Percentiles rank a stretch among this genome's conserved stretches.
Evolutionary conservation across 768 basidiomycete genomes (phyloP).

Genomic region (Hygrophorus russula): DNA sequence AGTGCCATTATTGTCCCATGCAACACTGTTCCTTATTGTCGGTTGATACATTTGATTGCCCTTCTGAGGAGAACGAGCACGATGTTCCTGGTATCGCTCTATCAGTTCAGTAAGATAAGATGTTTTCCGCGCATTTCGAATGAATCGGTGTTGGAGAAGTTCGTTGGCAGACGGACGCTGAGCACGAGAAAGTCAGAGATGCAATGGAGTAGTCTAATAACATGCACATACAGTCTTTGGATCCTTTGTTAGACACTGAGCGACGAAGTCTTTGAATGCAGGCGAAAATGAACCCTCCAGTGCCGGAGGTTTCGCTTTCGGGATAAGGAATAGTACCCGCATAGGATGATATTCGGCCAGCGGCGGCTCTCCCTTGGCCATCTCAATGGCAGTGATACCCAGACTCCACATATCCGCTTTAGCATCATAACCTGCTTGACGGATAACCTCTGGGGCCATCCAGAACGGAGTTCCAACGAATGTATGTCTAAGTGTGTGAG

Average conservation of each 20-base stretch:
- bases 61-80: constrained; percentile 48
- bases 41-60: constrained; percentile 44
- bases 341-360: constrained; percentile 96
- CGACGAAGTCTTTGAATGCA: constrained; percentile 90
- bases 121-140: constrained; percentile 74
- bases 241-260: constrained; percentile 88
- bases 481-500: constrained; percentile 87
- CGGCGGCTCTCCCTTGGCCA: constrained; percentile 96
- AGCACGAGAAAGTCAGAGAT: constrained; percentile 10
- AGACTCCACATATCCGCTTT: constrained; percentile 98
- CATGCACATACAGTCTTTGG: constrained; percentile 48
- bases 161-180: constrained; percentile 89
- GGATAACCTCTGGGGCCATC: constrained; percentile 99
- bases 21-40: constrained; percentile 42
- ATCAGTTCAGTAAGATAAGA: constrained; percentile 79
- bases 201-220: background rate
- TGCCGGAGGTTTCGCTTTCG: constrained; percentile 88
- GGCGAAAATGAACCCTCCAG: constrained; percentile 79
- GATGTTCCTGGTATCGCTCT: constrained; percentile 76
- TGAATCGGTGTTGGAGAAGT: constrained; percentile 88
- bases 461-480: constrained; percentile 97
- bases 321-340: constrained; percentile 96
- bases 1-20: constrained; percentile 66
- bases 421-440: constrained; percentile 90
- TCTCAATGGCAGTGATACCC: constrained; percentile 96